Conservation (phyloP, 2,329 filamentous ascomycete genomes). For the Colletotrichum plurivorum region DNA sequence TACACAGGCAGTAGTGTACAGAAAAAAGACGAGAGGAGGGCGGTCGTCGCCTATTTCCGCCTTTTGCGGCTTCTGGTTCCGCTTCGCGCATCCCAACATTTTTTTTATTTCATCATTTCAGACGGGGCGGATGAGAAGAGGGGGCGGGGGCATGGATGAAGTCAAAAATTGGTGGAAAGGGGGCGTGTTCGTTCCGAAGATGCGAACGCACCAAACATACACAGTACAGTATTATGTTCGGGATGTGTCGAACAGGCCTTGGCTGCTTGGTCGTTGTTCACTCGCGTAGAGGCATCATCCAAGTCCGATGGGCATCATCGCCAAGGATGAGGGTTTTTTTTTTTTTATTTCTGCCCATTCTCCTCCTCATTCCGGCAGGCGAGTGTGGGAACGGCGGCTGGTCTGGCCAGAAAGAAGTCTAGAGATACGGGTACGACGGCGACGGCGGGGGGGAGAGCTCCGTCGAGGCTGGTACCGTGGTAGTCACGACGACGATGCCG, state of each 20-base stretch:
- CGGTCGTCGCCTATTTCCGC: not conserved
- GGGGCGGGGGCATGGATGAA: too few species aligned
- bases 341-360: too few species aligned
- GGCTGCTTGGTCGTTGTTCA: too few species aligned
- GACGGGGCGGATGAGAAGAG: too few species aligned
- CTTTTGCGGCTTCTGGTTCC: too few species aligned
- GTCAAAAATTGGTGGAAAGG: too few species aligned
- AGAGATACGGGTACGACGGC: slow-evolving; percentile 6
- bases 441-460: not conserved
- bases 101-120: too few species aligned
- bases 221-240: too few species aligned
- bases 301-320: not conserved
- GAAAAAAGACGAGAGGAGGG: not conserved
- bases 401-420: not conserved
- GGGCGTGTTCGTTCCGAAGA: too few species aligned
- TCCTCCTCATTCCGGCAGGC: slow-evolving; percentile 12
- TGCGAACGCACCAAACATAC: too few species aligned
- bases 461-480: not conserved
- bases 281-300: not conserved
- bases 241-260: too few species aligned
- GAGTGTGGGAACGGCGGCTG: not conserved
- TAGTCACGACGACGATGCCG: not conserved
- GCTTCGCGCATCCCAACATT: too few species aligned
- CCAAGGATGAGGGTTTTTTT: not conserved
- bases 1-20: not conserved